Base-by-base conservation (phyloP, 345 rosid genomes). In the Nephelium lappaceum region DNA sequence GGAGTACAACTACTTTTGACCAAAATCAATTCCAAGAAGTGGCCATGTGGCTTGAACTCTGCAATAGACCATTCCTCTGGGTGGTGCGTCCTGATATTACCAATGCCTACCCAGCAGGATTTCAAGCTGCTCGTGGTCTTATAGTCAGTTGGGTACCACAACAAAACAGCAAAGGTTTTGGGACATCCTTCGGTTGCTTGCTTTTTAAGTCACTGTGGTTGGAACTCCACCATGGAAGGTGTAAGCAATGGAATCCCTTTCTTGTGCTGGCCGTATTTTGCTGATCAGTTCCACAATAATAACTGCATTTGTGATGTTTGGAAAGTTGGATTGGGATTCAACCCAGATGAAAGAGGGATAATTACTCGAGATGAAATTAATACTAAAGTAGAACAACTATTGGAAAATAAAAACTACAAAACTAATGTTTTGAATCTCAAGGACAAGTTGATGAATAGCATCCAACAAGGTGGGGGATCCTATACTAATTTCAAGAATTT, bases 161-260 rank as follows among this genome's bases (percentile, higher is more conserved):
- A 71, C 81, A 77, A 5, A n/a, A n/a, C n/a, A n/a, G n/a, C n/a
- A n/a, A 78, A 75, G 67, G 80, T 88, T 23, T 76, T 88, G 31
- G 72, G 51, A 9, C 79, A 76, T 72, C 69, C 81, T 65, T 81
- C 86, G 0, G 49, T 84, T n/a, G 91, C 86, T 47, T 86, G 89
- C 64, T 85, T 86, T 47, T 68, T 86, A 51, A 89, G 87, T 76
- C 93, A 88, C 53, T 88, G 91, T 24, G 93, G 93, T 31, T 91
- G 93, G 95, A 89, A 88, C 71, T 89, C 95, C 21, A 81, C 86
- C 45, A 39, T 92, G 67, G 94, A 92, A 79, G 90, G 88, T 19
- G 79, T 81, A 2, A 68, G 86, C 67, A 84, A 77, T 15, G 92
- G 92, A 3, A 64, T 87, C 21, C 93, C 93, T 7, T 79, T 93